A percentile compares a stretch with the other conserved stretches of the same genome.
These are phyloP conservation scores for Musa schizocarpa DNA, from an alignment of 176 grass and related monocot genomes.

Conservation along the genomic window DNA sequence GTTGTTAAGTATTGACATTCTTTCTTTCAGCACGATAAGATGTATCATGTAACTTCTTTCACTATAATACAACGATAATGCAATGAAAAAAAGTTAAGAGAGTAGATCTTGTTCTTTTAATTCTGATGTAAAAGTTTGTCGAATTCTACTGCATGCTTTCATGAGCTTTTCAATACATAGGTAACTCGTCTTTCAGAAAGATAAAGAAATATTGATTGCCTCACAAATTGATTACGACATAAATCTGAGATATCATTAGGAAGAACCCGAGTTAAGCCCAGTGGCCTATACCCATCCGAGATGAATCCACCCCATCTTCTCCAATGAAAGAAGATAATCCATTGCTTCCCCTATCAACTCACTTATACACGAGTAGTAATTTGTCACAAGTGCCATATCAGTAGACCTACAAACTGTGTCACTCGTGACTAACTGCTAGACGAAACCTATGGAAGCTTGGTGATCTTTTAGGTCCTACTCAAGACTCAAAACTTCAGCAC, in stretches of 20 bases:
- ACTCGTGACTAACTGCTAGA: too few species aligned
- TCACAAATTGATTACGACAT: not conserved
- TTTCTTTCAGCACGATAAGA: not conserved
- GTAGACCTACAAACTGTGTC: too few species aligned
- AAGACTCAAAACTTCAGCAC: not conserved
- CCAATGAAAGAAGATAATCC: too few species aligned
- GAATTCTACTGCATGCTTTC: not conserved
- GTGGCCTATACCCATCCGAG: too few species aligned
- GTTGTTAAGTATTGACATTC: not conserved
- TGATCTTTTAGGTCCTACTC: not conserved
- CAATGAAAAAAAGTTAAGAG: conserved; percentile 3
- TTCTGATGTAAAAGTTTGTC: not conserved
- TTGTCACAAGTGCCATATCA: too few species aligned
- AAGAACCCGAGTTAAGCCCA: not conserved
- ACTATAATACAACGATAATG: conserved; percentile 1
- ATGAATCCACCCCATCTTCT: too few species aligned
- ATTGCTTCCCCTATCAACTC: too few species aligned
- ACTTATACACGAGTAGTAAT: too few species aligned
- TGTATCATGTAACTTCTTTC: conserved; percentile 10
- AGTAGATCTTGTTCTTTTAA: not conserved
- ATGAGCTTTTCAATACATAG: not conserved
- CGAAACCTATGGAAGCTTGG: too few species aligned
- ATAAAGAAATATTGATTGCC: not conserved
- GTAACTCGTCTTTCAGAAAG: not conserved
- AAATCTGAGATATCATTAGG: not conserved